Evolutionary conservation across 495 filamentous ascomycete genomes (phyloP).

Genomic region (Hypoxylon cercidicola): DNA sequence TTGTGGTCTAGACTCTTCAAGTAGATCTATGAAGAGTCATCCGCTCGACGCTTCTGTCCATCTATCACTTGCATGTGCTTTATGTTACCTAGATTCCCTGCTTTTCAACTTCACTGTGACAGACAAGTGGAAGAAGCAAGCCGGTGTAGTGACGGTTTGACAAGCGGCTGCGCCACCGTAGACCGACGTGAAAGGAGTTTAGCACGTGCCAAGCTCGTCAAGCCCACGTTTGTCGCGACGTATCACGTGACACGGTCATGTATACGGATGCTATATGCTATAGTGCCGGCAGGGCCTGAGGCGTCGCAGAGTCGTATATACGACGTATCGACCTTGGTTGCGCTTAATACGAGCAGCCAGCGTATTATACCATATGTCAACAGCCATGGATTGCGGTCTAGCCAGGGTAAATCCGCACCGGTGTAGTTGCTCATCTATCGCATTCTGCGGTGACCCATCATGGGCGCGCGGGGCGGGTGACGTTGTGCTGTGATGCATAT

Average conservation of each 20-base stretch:
- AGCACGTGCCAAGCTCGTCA: slow-evolving; percentile 2
- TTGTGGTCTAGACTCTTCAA: slow-evolving; percentile 28
- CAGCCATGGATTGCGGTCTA: slow-evolving; percentile 13
- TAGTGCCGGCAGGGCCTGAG: too few relatives aligned
- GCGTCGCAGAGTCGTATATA: neutral
- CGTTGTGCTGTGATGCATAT: slow-evolving; percentile 35
- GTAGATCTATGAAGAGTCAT: slow-evolving; percentile 17
- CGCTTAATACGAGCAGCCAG: neutral
- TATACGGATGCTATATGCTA: too few relatives aligned
- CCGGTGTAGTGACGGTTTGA: neutral
- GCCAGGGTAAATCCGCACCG: slow-evolving; percentile 17
- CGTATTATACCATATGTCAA: neutral
- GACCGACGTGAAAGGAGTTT: slow-evolving; percentile 14
- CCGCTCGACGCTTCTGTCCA: slow-evolving; percentile 5
- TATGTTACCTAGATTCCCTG: neutral
- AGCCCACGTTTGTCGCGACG: neutral
- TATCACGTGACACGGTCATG: slow-evolving; percentile 8
- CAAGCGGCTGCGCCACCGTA: slow-evolving; percentile 22
- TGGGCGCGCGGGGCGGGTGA: slow-evolving; percentile 14
- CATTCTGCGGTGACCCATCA: slow-evolving; percentile 1
- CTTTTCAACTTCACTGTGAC: slow-evolving; percentile 6
- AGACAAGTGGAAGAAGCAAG: slow-evolving; percentile 3
- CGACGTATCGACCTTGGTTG: slow-evolving; percentile 1
- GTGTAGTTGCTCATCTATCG: slow-evolving; percentile 9
- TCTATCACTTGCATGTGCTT: slow-evolving; percentile 24